phyloP scores from a whole-genome alignment of 306 rosid genomes.

The Quercus dentata region DNA sequence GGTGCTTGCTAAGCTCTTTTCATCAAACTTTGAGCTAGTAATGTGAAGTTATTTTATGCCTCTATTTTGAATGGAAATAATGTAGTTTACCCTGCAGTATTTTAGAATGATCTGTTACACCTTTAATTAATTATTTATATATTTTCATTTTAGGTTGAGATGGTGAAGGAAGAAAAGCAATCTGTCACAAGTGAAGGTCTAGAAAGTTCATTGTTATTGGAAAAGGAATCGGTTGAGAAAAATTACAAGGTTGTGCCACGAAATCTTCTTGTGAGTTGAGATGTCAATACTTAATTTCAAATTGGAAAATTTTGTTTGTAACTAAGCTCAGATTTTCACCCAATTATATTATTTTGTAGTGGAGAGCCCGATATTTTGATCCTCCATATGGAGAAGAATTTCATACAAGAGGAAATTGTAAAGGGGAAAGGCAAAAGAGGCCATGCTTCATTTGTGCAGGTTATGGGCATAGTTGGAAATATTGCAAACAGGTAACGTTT shows the following conservation, averaged over 20 bases:
- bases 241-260: neutral
- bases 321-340: neutral
- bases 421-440: neutral
- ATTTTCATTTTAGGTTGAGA: neutral
- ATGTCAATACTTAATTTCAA: neutral
- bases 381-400: neutral
- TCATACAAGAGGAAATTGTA: neutral
- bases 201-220: neutral
- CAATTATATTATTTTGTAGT: neutral
- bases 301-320: neutral
- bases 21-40: too few relatives aligned
- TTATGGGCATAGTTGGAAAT: conserved; percentile 5
- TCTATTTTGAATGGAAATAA: too few relatives aligned
- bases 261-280: conserved; percentile 10
- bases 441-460: conserved; percentile 11
- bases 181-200: neutral
- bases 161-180: neutral
- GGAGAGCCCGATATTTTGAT: conserved; percentile 9
- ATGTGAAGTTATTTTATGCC: too few relatives aligned
- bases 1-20: too few relatives aligned
- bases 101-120: too few relatives aligned
- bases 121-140: neutral
- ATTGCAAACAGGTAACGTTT: conserved; percentile 7
- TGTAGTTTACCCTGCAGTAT: too few relatives aligned
- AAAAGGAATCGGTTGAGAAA: neutral